Percentiles rank a stretch among this genome's conserved stretches.
phyloP scores from a whole-genome alignment of 1,284 basidiomycete genomes.

The Naganishia albida region DNA sequence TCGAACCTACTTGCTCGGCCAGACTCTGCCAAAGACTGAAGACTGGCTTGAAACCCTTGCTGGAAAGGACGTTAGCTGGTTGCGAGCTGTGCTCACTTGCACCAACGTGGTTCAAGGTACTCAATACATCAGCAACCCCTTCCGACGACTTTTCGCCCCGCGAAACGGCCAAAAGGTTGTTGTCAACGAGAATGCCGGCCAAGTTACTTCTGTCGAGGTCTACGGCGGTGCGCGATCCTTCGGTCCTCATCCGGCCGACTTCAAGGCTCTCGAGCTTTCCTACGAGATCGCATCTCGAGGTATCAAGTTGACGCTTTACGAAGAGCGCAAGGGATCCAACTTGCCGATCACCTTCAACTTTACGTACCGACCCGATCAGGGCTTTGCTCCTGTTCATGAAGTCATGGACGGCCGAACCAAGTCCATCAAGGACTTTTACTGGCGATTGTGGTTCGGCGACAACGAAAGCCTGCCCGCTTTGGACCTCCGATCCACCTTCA shows the following conservation, averaged over 20 bases:
- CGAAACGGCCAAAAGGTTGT: slow-evolving; percentile 75
- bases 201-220: slow-evolving; percentile 60
- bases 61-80: slow-evolving; percentile 78
- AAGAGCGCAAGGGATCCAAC: slow-evolving; percentile 74
- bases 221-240: slow-evolving; percentile 79
- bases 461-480: slow-evolving; percentile 72
- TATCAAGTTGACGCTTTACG: slow-evolving; percentile 68
- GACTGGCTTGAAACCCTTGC: slow-evolving; percentile 85
- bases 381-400: slow-evolving; percentile 92
- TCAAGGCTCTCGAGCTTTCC: slow-evolving; percentile 79
- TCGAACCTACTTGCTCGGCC: slow-evolving; percentile 63
- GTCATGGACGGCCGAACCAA: slow-evolving; percentile 79
- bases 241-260: slow-evolving; percentile 69
- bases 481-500: slow-evolving; percentile 72
- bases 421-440: slow-evolving; percentile 95
- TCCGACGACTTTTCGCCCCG: slow-evolving; percentile 82
- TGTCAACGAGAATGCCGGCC: slow-evolving; percentile 54
- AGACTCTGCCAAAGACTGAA: slow-evolving; percentile 62
- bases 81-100: slow-evolving; percentile 79
- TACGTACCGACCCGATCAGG: slow-evolving; percentile 82
- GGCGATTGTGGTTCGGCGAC: slow-evolving; percentile 94
- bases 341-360: slow-evolving; percentile 83
- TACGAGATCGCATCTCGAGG: slow-evolving; percentile 61
- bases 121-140: slow-evolving; percentile 83
- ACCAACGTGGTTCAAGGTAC: slow-evolving; percentile 80